phyloP scores from a whole-genome alignment of 805 yeast genomes.

The Schizosaccharomyces pombe region ASM294v3 CU329670.1:623501-624000 shows the following conservation, averaged over 20 bases:
- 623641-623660: too few relatives aligned
- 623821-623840: slow-evolving; percentile 80
- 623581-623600: slow-evolving; percentile 31
- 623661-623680: too few relatives aligned
- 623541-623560: slow-evolving; percentile 60
- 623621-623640: too few relatives aligned
- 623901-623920: slow-evolving; percentile 91
- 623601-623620: not conserved
- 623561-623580: slow-evolving; percentile 65
- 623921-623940: slow-evolving; percentile 69
- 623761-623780: slow-evolving; percentile 93
- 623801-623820: slow-evolving; percentile 79
- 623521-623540: slow-evolving; percentile 72
- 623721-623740: not conserved
- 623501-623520: too few relatives aligned
- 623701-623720: too few relatives aligned
- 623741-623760: slow-evolving; percentile 28
- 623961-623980: slow-evolving; percentile 81
- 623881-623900: slow-evolving; percentile 73
- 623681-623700: too few relatives aligned
- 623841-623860: slow-evolving; percentile 81
- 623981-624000: slow-evolving; percentile 76
- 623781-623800: slow-evolving; percentile 85
- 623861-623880: slow-evolving; percentile 63
- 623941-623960: slow-evolving; percentile 79